phyloP scores from a whole-genome alignment of 2,329 filamentous ascomycete genomes.

The Neopestalotiopsis rosae region DNA sequence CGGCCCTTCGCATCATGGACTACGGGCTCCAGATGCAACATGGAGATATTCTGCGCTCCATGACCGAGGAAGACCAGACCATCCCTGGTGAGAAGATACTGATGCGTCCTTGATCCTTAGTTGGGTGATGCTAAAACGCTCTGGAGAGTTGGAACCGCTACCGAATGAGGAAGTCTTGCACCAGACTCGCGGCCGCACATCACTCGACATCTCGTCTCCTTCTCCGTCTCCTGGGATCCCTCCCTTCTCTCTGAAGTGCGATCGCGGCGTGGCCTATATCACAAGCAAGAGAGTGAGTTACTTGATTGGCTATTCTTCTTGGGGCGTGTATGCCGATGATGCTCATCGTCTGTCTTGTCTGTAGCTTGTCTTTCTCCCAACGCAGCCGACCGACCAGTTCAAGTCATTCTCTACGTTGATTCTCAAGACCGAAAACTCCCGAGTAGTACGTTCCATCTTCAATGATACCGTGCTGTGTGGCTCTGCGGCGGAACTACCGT shows the following conservation, averaged over 20 bases:
- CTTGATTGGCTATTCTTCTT: slow-evolving; percentile 22
- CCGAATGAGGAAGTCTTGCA: slow-evolving; percentile 83
- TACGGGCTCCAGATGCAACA: slow-evolving; percentile 49
- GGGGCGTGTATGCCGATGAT: slow-evolving; percentile 18
- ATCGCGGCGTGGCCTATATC: slow-evolving; percentile 77
- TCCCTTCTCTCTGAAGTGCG: slow-evolving; percentile 73
- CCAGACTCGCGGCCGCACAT: slow-evolving; percentile 79
- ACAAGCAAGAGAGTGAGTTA: slow-evolving; percentile 80
- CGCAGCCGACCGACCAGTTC: slow-evolving; percentile 69
- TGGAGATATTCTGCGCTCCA: slow-evolving; percentile 47
- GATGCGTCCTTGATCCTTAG: slow-evolving; percentile 49
- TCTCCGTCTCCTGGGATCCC: slow-evolving; percentile 68
- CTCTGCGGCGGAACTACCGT: neutral
- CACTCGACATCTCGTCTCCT: slow-evolving; percentile 74
- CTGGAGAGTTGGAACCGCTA: slow-evolving; percentile 78
- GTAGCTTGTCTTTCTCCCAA: slow-evolving; percentile 87
- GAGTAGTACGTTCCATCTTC: slow-evolving; percentile 56
- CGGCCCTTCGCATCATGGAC: slow-evolving; percentile 33
- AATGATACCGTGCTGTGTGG: neutral
- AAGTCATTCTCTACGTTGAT: slow-evolving; percentile 91
- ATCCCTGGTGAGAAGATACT: slow-evolving; percentile 53
- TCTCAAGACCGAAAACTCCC: slow-evolving; percentile 84
- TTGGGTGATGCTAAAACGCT: slow-evolving; percentile 91
- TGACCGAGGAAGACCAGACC: slow-evolving; percentile 36
- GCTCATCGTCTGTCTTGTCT: neutral